A percentile compares a stretch with the other conserved stretches of the same genome.
Evolutionary conservation across 2,329 filamentous ascomycete genomes (phyloP).

Genomic region (Cercospora brassicicola): DNA sequence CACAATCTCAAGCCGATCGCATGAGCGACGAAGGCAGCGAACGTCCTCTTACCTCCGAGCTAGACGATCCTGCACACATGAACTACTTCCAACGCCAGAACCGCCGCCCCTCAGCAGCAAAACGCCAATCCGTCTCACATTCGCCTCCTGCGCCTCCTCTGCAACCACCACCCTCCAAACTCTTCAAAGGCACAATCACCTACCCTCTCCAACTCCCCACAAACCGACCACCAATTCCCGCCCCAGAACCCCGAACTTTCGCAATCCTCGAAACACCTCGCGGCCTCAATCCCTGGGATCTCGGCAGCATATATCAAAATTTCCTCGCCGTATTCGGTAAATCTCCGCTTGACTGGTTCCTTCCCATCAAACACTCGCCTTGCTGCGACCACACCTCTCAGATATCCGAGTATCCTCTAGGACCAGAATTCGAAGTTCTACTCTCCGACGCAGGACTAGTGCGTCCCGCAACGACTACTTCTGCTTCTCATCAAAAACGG

Average conservation of each 20-base stretch:
- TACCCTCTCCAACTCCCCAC: conserved; percentile 55
- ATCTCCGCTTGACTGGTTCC: conserved; percentile 68
- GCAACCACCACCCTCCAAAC: conserved; percentile 16
- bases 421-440: conserved; percentile 38
- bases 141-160: conserved; percentile 6
- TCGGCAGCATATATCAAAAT: conserved; percentile 65
- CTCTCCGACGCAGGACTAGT: conserved; percentile 36
- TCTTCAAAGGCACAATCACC: conserved; percentile 52
- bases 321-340: conserved; percentile 76
- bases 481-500: neutral
- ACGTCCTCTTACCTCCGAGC: conserved; percentile 37
- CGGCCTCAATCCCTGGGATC: conserved; percentile 83
- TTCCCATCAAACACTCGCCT: conserved; percentile 74
- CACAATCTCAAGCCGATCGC: conserved; percentile 14
- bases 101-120: conserved; percentile 17
- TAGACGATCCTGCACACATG: conserved; percentile 37
- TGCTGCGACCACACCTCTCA: conserved; percentile 60
- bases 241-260: conserved; percentile 60
- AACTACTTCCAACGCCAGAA: conserved; percentile 36
- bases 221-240: conserved; percentile 39
- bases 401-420: conserved; percentile 39
- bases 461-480: conserved; percentile 16
- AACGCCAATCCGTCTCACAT: conserved; percentile 9
- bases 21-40: conserved; percentile 27
- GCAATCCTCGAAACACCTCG: conserved; percentile 72